Evolutionary conservation across 148 eudicot species (phyloP), one percentile per base, ranked within the genome.

Genomic region (Rhododendron ovatum): DNA sequence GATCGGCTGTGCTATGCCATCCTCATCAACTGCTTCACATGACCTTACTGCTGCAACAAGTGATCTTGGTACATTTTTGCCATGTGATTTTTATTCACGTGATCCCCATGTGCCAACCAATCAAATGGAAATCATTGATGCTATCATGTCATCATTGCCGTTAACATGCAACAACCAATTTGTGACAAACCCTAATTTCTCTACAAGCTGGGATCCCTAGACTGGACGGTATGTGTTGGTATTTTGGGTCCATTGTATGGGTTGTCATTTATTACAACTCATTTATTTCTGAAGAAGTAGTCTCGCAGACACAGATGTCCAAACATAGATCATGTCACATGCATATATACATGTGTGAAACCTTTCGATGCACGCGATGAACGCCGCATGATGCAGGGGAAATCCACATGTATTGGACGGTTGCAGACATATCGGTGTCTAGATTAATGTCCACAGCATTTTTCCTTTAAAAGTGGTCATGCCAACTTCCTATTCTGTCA

Each of bases 181-280:
- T 55, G 82, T 80, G 30, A 18, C 78, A 78, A 84, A 86, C 76
- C 86, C 83, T 81, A 85, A 55, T 83, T 47, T 83, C 65, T 84
- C 84, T 30, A 73, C 81, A 41, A 55, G 84, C 55, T 88, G 86
- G 88, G 90, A 86, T 53, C 84, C 73, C 67, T 78, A 86, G 80
- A 18, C 24, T 12, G 50, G 45, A 28, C 73, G 20, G 13, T 7
- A 3, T 82, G 1, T 17, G n/a, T 59, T 20, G 65, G 65, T 59
- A 59, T 59, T 59, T 59, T 22, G 65, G n/a, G 65, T 20, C 6
- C 5, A 0, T 51, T 3, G 13, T 51, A 2, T 57, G 6, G 59
- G 15, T 15, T 55, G 5, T 59, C 9, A 7, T 20, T 22, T 59
- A 59, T 15, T 3, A 17, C 15, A 17, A 15, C 15, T 4, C 59